phyloP scores from a whole-genome alignment of 2,329 filamentous ascomycete genomes.

The Scytalidium lignicola region DNA sequence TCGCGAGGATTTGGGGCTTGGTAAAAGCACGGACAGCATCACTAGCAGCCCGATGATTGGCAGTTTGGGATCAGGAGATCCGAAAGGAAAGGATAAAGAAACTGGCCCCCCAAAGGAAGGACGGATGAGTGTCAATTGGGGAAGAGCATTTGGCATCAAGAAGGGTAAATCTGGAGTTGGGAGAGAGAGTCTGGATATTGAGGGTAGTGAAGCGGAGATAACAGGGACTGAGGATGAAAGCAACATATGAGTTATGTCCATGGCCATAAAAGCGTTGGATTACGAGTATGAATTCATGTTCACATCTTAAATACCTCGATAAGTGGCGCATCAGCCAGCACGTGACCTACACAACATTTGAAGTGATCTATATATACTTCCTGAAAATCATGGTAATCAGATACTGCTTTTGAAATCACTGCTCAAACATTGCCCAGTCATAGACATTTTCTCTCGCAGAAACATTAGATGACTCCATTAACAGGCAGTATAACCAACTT shows the following conservation, averaged over 20 bases:
- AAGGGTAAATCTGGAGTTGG: slow-evolving; percentile 20
- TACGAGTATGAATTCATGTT: neutral
- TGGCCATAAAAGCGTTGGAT: neutral
- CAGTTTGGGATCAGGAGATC: slow-evolving; percentile 38
- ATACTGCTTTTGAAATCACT: too few relatives aligned
- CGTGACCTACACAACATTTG: too few relatives aligned
- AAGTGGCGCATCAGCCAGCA: too few relatives aligned
- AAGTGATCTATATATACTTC: too few relatives aligned
- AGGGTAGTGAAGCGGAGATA: slow-evolving; percentile 24
- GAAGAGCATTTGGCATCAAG: slow-evolving; percentile 20
- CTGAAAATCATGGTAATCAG: too few relatives aligned
- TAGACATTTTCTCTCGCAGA: too few relatives aligned
- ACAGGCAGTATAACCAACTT: too few relatives aligned
- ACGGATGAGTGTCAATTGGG: slow-evolving; percentile 24
- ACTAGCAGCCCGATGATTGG: slow-evolving; percentile 53
- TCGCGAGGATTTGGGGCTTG: slow-evolving; percentile 42
- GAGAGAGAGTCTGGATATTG: slow-evolving; percentile 24
- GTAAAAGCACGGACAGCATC: slow-evolving; percentile 51
- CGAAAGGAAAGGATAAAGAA: slow-evolving; percentile 37
- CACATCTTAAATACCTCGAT: too few relatives aligned
- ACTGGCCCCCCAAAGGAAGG: slow-evolving; percentile 22
- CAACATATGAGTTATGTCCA: neutral
- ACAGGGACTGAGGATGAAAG: slow-evolving; percentile 22
- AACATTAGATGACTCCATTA: too few relatives aligned
- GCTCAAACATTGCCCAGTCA: too few relatives aligned